Evolutionary conservation across 2,329 filamentous ascomycete genomes (phyloP).

Genomic region (Colletotrichum truncatum): DNA sequence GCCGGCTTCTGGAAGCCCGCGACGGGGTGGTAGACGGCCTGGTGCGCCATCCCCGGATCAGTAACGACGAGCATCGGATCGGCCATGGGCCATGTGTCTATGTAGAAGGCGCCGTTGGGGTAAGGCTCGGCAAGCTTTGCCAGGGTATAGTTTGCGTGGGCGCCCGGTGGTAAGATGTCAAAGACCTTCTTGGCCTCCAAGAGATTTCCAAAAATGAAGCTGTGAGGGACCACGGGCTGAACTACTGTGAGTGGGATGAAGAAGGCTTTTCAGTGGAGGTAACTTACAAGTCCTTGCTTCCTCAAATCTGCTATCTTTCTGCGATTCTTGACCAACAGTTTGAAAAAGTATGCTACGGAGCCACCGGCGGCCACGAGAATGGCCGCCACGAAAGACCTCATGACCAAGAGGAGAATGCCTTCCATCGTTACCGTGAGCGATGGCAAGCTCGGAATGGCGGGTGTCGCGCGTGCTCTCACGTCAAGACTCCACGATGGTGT

Average conservation of each 20-base stretch:
- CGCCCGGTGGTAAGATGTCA: constrained; percentile 20
- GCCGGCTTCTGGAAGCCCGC: constrained; percentile 38
- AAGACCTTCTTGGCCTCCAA: constrained; percentile 39
- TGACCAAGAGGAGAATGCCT: background rate
- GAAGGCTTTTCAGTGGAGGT: background rate
- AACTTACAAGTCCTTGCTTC: constrained; percentile 14
- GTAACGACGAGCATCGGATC: constrained; percentile 38
- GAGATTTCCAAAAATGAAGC: constrained; percentile 39
- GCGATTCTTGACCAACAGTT: constrained; percentile 4
- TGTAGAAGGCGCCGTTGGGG: constrained; percentile 39
- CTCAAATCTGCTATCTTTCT: constrained; percentile 20
- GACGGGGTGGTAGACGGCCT: constrained; percentile 38
- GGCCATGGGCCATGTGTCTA: constrained; percentile 40
- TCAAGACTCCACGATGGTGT: background rate
- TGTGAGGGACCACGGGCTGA: constrained; percentile 41
- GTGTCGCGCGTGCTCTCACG: background rate
- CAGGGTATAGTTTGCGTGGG: constrained; percentile 14
- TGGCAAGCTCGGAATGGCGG: too few relatives aligned
- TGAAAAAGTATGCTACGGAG: constrained; percentile 12
- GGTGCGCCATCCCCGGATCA: constrained; percentile 41
- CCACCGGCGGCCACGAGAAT: background rate
- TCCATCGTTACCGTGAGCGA: too few relatives aligned
- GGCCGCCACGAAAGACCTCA: constrained; percentile 5
- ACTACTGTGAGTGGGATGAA: background rate
- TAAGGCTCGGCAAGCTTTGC: constrained; percentile 27